Conservation (phyloP, 306 rosid genomes). For the Lablab purpureus region DNA sequence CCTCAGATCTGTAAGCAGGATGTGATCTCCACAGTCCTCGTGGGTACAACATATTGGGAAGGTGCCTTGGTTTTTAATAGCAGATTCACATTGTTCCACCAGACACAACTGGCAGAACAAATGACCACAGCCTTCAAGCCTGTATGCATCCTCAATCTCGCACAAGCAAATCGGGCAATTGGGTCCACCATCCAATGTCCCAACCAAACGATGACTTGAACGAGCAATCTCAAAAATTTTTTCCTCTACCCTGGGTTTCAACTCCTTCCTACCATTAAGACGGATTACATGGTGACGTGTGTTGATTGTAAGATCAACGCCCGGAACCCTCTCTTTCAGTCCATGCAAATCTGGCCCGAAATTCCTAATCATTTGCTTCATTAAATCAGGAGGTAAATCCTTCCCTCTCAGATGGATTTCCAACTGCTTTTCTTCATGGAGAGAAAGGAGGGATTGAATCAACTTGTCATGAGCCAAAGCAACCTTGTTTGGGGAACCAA, state of each 20-base stretch:
- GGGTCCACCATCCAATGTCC: conserved; percentile 53
- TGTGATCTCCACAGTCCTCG: conserved; percentile 58
- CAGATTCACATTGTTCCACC: conserved; percentile 87
- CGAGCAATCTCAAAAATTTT: conserved; percentile 60
- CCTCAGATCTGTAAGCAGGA: conserved; percentile 69
- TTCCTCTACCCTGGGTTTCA: conserved; percentile 75
- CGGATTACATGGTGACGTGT: conserved; percentile 61
- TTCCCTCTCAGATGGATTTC: conserved; percentile 75
- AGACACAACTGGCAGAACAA: conserved; percentile 74
- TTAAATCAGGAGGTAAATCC: conserved; percentile 73
- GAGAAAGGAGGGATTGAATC: conserved; percentile 62
- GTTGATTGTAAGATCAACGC: conserved; percentile 67
- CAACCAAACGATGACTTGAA: conserved; percentile 48
- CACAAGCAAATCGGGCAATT: conserved; percentile 91
- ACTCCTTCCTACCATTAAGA: conserved; percentile 67
- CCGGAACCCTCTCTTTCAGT: conserved; percentile 77
- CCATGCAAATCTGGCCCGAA: conserved; percentile 88
- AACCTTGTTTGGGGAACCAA: conserved; percentile 67
- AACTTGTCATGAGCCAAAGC: conserved; percentile 66
- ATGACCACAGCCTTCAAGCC: conserved; percentile 82
- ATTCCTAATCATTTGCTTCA: conserved; percentile 80
- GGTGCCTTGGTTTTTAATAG: conserved; percentile 71
- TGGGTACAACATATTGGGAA: conserved; percentile 80
- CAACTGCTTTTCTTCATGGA: conserved; percentile 73
- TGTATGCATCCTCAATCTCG: conserved; percentile 78